Conservation (phyloP, 2,329 filamentous ascomycete genomes). For the Arthrobotrys conoides region DNA sequence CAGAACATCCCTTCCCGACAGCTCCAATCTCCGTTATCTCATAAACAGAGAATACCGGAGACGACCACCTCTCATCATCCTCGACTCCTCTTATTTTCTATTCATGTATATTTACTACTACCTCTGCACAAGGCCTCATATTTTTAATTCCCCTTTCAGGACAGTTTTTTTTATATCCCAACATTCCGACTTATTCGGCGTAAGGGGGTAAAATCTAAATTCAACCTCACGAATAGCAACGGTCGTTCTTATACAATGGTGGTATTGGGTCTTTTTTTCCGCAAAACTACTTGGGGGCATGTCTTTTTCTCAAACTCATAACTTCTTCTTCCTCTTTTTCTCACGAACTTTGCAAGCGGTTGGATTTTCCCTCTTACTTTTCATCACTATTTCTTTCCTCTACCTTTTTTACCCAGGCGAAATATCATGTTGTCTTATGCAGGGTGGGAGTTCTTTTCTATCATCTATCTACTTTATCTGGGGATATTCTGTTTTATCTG, state of each 20-base stretch:
- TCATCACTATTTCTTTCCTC: constrained; percentile 16
- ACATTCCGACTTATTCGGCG: constrained; percentile 50
- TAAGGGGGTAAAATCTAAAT: constrained; percentile 41
- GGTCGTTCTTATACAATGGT: constrained; percentile 51
- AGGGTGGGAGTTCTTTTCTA: constrained; percentile 58
- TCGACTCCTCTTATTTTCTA: constrained; percentile 14
- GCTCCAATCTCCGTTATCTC: constrained; percentile 22
- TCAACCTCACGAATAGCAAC: constrained; percentile 50
- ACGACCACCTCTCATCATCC: constrained; percentile 8
- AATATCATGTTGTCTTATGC: constrained; percentile 55
- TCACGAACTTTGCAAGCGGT: constrained; percentile 54
- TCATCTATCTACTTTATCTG: constrained; percentile 34
- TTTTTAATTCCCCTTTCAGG: constrained; percentile 38
- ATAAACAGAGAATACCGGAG: constrained; percentile 22
- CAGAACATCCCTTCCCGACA: constrained; percentile 17
- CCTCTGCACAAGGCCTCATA: constrained; percentile 49
- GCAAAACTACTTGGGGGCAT: constrained; percentile 38
- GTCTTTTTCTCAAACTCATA: constrained; percentile 28
- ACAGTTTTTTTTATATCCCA: constrained; percentile 22
- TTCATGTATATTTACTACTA: constrained; percentile 59
- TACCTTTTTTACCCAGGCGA: constrained; percentile 50
- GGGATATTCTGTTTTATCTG: constrained; percentile 14
- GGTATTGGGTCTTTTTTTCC: constrained; percentile 45
- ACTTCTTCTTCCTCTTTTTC: constrained; percentile 8
- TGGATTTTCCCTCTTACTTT: constrained; percentile 24